phyloP scores from a whole-genome alignment of 768 basidiomycete species.

The Suillus lakei region DNA sequence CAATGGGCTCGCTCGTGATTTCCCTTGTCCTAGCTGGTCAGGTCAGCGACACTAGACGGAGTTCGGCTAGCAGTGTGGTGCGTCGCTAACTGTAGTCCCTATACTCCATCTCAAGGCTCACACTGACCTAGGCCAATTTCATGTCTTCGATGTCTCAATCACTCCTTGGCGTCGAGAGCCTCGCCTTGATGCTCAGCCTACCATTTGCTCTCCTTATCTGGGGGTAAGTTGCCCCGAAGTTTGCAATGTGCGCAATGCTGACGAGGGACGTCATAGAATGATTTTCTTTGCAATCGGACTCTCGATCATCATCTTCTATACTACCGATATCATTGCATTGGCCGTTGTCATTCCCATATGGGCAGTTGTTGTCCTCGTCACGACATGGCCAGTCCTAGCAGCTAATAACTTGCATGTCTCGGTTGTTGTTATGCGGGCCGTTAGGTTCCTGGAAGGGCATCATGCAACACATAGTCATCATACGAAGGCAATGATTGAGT shows the following conservation, averaged over 20 bases:
- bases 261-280: constrained; percentile 8
- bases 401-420: background rate
- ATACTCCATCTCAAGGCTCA: background rate
- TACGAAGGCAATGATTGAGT: background rate
- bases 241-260: background rate
- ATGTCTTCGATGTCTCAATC: constrained; percentile 19
- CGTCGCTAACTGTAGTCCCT: constrained; percentile 11
- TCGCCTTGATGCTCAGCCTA: constrained; percentile 38
- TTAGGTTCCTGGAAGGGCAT: background rate
- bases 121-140: constrained; percentile 18
- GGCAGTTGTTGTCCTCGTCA: constrained; percentile 1
- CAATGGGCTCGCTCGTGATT: constrained; percentile 40
- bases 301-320: constrained; percentile 11
- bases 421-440: background rate
- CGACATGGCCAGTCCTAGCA: constrained; percentile 4
- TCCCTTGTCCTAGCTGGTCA: constrained; percentile 43
- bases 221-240: constrained; percentile 24
- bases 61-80: constrained; percentile 34
- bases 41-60: constrained; percentile 32
- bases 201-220: constrained; percentile 39
- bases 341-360: constrained; percentile 9
- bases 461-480: background rate
- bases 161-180: constrained; percentile 26
- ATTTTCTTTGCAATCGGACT: constrained; percentile 16
- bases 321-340: constrained; percentile 5